Conservation (phyloP, 1,284 basidiomycete genomes). For the Ganoderma meredithae region DNA sequence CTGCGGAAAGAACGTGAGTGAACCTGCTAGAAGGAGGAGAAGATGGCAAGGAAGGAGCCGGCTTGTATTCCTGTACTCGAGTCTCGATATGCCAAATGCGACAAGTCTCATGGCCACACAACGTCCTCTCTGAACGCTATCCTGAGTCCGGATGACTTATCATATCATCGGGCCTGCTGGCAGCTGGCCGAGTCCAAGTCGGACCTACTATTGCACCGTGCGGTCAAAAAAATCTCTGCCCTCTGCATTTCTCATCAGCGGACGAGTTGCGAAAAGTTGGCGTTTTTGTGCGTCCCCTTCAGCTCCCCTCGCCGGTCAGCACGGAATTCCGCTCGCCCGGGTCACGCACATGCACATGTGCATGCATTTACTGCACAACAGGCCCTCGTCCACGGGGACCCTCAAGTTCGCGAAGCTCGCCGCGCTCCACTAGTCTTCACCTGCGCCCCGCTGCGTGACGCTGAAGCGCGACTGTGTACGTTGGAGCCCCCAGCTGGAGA, state of each 20-base stretch:
- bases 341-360: neutral
- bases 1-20: neutral
- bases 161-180: neutral
- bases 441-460: neutral
- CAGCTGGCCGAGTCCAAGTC: neutral
- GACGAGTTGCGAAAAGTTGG: neutral
- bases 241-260: neutral
- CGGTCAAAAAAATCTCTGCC: neutral
- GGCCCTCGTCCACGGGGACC: neutral
- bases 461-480: neutral
- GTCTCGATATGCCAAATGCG: conserved; percentile 15
- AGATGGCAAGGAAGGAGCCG: neutral
- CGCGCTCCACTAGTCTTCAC: neutral
- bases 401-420: neutral
- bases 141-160: conserved; percentile 5
- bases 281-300: neutral
- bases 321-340: conserved; percentile 7
- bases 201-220: neutral
- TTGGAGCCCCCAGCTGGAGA: neutral
- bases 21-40: neutral
- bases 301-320: neutral
- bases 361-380: neutral
- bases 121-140: neutral
- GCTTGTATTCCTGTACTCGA: conserved; percentile 11
- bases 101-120: conserved; percentile 8